Evolutionary conservation across 1,139 yeast species (phyloP), one percentile per base, ranked within the genome.

Genomic region (Hemisphaericaspora xylanilytica): DNA sequence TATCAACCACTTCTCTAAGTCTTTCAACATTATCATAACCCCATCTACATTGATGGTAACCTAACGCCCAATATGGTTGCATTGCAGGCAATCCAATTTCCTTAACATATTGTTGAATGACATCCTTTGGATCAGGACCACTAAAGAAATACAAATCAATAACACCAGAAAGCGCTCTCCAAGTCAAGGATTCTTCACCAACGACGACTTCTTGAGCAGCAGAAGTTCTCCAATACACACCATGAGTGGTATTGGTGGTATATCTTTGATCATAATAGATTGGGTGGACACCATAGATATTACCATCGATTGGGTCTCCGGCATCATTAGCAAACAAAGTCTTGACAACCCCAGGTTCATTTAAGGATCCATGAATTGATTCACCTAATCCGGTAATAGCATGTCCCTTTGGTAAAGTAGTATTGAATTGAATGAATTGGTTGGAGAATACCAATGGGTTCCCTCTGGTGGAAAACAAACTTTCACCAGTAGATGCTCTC

Each of bases 111-210:
- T 63, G 67, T 24, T 47, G 42, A 28, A 59, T 55, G 7, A 58
- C 62, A 28, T 61, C 59, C 38, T 49, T 55, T 12, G 65, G 59
- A 20, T 55, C 45, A 3, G 65, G 63, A 3, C 68, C 68, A 26
- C 58, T 45, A 43, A 60, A 63, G 49, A 63, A 56, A 46, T 59
- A 63, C 21, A 62, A 52, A 40, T 63, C 68, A 33, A 63, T 38
- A 22, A 45, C 61, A 36, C 64, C 66, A 42, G 44, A 51, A 42
- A 44, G 55, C 28, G 52, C 55, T 55, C 58, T 57, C 68, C 53
- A 62, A 25, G 53, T 60, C 26, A 55, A 48, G 5, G 53, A 44
- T 34, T 48, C 44, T 15, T 55, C 55, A 8, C 46, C 59, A 37
- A 55, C 45, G 9, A 49, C 37, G 10, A 55, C 51, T 40, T 55